Evolutionary conservation across 2,329 filamentous ascomycete species (phyloP).

Genomic region (Sporothrix sp.): DNA sequence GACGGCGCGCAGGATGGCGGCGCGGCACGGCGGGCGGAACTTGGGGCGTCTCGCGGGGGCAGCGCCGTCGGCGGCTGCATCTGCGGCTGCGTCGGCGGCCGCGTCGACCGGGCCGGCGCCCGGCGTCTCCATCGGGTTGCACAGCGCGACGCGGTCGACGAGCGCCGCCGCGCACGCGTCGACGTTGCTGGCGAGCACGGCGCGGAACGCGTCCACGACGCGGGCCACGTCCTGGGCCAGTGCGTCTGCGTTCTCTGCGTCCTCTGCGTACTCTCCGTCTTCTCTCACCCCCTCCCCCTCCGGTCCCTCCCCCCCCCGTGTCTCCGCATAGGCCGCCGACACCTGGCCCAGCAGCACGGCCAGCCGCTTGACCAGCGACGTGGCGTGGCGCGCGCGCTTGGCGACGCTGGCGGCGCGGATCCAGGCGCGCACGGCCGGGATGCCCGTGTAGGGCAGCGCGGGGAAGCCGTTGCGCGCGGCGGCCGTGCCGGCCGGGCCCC

Average conservation of each 20-base stretch:
- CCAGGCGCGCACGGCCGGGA: slow-evolving; percentile 11
- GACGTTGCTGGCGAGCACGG: background rate
- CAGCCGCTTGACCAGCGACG: slow-evolving; percentile 5
- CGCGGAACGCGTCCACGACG: too few relatives aligned
- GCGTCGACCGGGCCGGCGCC: background rate
- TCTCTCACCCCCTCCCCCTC: too few relatives aligned
- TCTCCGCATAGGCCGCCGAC: background rate
- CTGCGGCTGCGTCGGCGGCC: background rate
- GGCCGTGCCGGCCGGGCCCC: too few relatives aligned
- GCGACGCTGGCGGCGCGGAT: slow-evolving; percentile 8
- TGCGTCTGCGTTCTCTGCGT: too few relatives aligned
- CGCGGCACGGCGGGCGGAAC: background rate
- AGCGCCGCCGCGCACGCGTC: background rate
- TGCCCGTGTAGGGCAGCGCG: background rate
- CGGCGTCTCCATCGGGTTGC: slow-evolving; percentile 7
- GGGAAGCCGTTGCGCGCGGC: slow-evolving; percentile 2
- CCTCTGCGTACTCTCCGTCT: too few relatives aligned
- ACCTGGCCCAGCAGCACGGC: slow-evolving; percentile 3
- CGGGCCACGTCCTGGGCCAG: too few relatives aligned
- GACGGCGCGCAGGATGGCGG: background rate
- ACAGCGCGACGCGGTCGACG: background rate
- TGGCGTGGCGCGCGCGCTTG: slow-evolving; percentile 2
- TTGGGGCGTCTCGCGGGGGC: too few relatives aligned
- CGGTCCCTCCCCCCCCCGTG: too few relatives aligned
- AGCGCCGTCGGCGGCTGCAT: background rate